A percentile compares a stretch with the other conserved stretches of the same genome.
These are phyloP conservation scores for Cardamine resedifolia DNA, from an alignment of 345 rosid genomes.

Conservation along the genomic window DNA sequence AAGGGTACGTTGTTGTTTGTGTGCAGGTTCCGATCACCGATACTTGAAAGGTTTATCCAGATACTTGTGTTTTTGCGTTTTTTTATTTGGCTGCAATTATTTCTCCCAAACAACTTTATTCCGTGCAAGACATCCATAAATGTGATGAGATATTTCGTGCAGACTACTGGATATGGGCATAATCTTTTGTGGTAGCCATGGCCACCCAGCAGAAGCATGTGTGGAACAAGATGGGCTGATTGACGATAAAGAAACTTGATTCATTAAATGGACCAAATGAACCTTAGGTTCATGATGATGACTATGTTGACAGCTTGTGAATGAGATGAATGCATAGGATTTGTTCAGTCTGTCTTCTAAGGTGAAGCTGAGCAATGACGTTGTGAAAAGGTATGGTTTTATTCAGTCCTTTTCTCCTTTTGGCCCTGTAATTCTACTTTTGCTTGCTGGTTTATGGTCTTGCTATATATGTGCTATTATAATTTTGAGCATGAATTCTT, in stretches of 20 bases:
- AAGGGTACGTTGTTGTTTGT: conserved; percentile 42
- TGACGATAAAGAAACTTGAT: conserved; percentile 46
- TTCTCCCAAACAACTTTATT: not conserved
- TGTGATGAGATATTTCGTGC: conserved; percentile 24
- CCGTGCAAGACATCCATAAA: conserved; percentile 11
- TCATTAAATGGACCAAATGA: conserved; percentile 42
- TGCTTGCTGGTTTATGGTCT: conserved; percentile 2
- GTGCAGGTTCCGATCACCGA: not conserved
- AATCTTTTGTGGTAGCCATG: conserved; percentile 44
- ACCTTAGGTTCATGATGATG: conserved; percentile 44
- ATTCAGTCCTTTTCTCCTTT: not conserved
- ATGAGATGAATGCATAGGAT: conserved; percentile 61
- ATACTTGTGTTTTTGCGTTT: conserved; percentile 41
- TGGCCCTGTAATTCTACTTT: not conserved
- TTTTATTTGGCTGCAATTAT: not conserved
- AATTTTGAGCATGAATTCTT: not conserved
- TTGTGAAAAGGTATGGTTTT: conserved; percentile 55
- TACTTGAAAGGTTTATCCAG: conserved; percentile 35
- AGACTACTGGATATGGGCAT: conserved; percentile 61
- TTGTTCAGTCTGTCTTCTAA: conserved; percentile 56
- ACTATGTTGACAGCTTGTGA: conserved; percentile 47
- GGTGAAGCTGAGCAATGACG: conserved; percentile 52
- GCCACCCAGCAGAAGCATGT: conserved; percentile 37
- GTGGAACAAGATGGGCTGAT: conserved; percentile 35
- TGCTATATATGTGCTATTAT: conserved; percentile 10